Percentiles rank a stretch among this genome's conserved stretches.
phyloP scores from a whole-genome alignment of 345 rosid genomes.

The Eucalyptus erythrocorys region DNA sequence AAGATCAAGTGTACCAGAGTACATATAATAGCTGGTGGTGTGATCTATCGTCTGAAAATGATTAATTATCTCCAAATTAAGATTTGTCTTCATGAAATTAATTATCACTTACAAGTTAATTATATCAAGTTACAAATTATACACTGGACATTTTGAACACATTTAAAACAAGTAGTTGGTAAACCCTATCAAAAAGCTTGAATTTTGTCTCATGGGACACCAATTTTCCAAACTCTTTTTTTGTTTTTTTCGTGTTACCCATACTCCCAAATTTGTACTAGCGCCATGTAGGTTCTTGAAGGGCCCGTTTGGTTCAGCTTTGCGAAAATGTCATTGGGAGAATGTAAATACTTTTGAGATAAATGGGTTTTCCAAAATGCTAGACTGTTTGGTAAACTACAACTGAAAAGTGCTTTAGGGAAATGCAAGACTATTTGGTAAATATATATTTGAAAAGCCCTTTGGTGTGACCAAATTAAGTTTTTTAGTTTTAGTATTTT shows the following conservation, averaged over 20 bases:
- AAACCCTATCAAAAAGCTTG: neutral
- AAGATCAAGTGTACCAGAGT: too few relatives aligned
- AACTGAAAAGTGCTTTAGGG: too few relatives aligned
- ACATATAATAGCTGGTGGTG: fast-evolving
- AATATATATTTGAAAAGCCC: too few relatives aligned
- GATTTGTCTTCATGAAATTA: neutral
- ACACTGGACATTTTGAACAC: neutral
- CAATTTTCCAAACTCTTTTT: neutral
- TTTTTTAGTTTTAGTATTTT: too few relatives aligned
- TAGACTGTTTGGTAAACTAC: too few relatives aligned
- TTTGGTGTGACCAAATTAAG: too few relatives aligned
- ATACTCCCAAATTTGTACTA: neutral
- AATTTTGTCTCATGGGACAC: neutral
- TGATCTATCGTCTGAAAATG: too few relatives aligned
- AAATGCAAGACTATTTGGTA: too few relatives aligned
- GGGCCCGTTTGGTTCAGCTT: too few relatives aligned
- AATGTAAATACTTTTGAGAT: too few relatives aligned
- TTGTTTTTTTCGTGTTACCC: neutral
- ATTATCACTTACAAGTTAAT: neutral
- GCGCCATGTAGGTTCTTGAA: neutral
- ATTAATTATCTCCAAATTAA: neutral
- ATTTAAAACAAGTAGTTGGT: neutral
- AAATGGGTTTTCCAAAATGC: too few relatives aligned
- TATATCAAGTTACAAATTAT: neutral
- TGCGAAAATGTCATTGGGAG: too few relatives aligned